Conservation (phyloP, 2,329 filamentous ascomycete genomes). For the Pseudogymnoascus sp. region DNA sequence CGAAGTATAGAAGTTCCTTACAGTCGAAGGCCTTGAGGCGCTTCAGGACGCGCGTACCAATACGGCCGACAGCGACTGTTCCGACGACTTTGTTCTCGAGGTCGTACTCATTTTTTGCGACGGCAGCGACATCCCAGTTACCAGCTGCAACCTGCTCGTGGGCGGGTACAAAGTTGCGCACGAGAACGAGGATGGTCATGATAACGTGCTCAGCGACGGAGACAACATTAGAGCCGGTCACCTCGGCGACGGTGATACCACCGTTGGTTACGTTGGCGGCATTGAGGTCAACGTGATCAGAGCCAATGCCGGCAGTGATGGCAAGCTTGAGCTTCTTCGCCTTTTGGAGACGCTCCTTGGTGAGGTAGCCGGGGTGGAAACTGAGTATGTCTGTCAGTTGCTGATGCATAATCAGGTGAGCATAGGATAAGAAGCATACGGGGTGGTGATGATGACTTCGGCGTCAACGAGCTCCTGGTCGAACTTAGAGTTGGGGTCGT, state of each 20-base stretch:
- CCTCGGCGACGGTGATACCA: conserved; percentile 92
- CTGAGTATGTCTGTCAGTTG: conserved; percentile 34
- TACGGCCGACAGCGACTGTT: conserved; percentile 93
- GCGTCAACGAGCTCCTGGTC: conserved; percentile 94
- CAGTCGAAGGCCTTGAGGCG: conserved; percentile 96
- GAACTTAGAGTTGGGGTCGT: conserved; percentile 84
- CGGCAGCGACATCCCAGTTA: conserved; percentile 91
- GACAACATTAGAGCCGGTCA: conserved; percentile 96
- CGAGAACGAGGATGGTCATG: conserved; percentile 94
- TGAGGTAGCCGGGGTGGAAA: conserved; percentile 98
- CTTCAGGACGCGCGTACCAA: conserved; percentile 94
- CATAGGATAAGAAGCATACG: conserved; percentile 43
- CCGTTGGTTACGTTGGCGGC: conserved; percentile 98
- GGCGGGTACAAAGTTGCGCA: conserved; percentile 97
- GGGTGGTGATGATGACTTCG: conserved; percentile 98
- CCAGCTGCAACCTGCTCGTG: conserved; percentile 86
- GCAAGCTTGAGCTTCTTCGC: conserved; percentile 99
- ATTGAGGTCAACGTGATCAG: conserved; percentile 94
- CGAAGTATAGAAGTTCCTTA: conserved; percentile 98
- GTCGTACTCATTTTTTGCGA: conserved; percentile 97
- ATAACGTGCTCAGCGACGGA: conserved; percentile 98
- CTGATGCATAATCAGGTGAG: neutral
- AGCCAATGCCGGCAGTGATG: conserved; percentile 94
- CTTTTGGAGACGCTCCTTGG: conserved; percentile 88
- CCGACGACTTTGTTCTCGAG: conserved; percentile 96